Conservation (phyloP, 2,329 filamentous ascomycete genomes). For the Cladosporium sphaerospermum region DNA sequence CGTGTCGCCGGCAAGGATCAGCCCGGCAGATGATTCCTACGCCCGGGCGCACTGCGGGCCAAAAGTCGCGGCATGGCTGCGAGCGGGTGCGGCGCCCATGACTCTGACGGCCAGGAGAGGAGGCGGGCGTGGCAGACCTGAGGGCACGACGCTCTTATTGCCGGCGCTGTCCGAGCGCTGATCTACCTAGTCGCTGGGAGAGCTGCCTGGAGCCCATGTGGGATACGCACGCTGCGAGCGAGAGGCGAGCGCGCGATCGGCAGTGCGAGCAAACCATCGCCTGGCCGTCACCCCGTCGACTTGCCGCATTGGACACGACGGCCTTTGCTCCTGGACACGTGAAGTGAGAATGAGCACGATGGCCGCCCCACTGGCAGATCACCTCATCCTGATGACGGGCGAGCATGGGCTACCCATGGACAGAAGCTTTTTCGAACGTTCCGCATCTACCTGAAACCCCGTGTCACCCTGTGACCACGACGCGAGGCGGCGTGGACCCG, state of each 20-base stretch:
- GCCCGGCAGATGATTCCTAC: slow-evolving; percentile 10
- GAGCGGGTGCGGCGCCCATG: too few species aligned
- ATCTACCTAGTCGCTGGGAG: too few species aligned
- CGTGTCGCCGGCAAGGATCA: slow-evolving; percentile 9
- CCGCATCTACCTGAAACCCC: slow-evolving; percentile 8
- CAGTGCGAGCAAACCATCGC: neutral
- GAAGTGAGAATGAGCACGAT: neutral
- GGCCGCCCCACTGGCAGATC: neutral
- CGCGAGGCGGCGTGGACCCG: neutral
- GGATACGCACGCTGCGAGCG: neutral
- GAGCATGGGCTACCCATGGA: slow-evolving; percentile 3
- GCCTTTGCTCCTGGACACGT: too few species aligned
- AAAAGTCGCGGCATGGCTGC: slow-evolving; percentile 4
- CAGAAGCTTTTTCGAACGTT: slow-evolving; percentile 6
- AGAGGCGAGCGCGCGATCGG: neutral
- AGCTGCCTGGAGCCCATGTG: neutral
- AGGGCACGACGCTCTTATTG: too few species aligned
- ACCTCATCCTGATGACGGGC: slow-evolving; percentile 3
- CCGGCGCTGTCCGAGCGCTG: too few species aligned
- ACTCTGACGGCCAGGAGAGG: too few species aligned
- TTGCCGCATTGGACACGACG: too few species aligned
- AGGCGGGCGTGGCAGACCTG: too few species aligned
- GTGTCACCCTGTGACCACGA: slow-evolving; percentile 7
- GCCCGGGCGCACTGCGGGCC: neutral
- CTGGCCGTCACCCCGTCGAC: too few species aligned